phyloP scores from a whole-genome alignment of 2,329 filamentous ascomycete species.

The Aureobasidium namibiae region DNA sequence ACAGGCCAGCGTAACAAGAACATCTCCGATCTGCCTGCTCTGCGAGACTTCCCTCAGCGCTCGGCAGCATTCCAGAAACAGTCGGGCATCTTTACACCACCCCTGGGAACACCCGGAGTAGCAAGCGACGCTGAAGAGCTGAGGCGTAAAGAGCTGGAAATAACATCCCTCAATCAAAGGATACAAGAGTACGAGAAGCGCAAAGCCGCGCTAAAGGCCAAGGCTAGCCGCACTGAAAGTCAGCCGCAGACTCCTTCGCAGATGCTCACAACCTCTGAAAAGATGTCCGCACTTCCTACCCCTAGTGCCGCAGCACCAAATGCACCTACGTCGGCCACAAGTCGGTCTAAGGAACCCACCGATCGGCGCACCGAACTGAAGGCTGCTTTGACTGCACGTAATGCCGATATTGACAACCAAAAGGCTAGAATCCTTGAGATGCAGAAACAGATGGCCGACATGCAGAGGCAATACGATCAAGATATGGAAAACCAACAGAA shows the following conservation, averaged over 20 bases:
- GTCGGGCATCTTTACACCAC: constrained; percentile 18
- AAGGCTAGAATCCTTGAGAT: constrained; percentile 18
- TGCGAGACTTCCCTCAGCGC: constrained; percentile 23
- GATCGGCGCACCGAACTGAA: constrained; percentile 6
- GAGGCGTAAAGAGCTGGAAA: constrained; percentile 40
- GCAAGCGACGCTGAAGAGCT: constrained; percentile 35
- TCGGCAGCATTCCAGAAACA: constrained; percentile 21
- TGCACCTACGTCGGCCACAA: background rate
- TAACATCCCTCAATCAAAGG: constrained; percentile 38
- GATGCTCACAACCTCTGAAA: background rate
- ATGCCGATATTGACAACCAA: constrained; percentile 17
- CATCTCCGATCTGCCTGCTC: constrained; percentile 17
- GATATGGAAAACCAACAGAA: constrained; percentile 28
- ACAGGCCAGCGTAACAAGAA: constrained; percentile 8
- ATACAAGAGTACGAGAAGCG: constrained; percentile 43
- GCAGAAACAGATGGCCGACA: constrained; percentile 31
- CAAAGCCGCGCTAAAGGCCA: constrained; percentile 29
- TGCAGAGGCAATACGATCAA: constrained; percentile 35
- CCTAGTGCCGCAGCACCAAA: background rate
- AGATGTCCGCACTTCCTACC: background rate
- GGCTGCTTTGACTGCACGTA: constrained; percentile 9
- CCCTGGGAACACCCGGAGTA: constrained; percentile 29
- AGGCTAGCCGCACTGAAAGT: constrained; percentile 16
- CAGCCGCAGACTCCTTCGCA: constrained; percentile 7
- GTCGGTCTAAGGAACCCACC: background rate